Evolutionary conservation across 108 stramenopile genomes (phyloP).

Genomic region (Mediolabrus comicus): DNA sequence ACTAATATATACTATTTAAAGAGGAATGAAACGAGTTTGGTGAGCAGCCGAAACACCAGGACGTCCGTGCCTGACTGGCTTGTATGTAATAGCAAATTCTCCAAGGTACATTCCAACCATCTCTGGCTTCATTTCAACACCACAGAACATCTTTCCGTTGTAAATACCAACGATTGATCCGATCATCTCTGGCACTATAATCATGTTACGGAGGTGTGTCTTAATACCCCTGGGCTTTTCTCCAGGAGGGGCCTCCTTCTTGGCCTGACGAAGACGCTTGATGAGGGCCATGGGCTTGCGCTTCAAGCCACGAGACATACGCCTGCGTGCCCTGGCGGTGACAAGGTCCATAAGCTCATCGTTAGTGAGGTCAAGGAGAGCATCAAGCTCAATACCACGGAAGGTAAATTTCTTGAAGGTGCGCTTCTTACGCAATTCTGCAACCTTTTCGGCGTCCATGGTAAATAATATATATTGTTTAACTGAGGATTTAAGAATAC

Average conservation of each 20-base stretch:
- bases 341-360: conserved; percentile 99
- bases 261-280: conserved; percentile 98
- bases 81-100: conserved; percentile 99
- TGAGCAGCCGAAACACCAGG: conserved; percentile 98
- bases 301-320: conserved; percentile 98
- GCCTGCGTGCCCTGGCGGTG: conserved; percentile 93
- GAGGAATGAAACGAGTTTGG: conserved; percentile 99
- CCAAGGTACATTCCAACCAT: conserved; percentile 99
- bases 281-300: conserved; percentile 99
- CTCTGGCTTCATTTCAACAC: conserved; percentile 99
- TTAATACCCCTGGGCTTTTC: conserved; percentile 99
- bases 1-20: conserved; percentile 61
- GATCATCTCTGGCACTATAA: conserved; percentile 99
- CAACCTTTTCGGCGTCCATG: conserved; percentile 96
- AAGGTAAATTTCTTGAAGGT: conserved; percentile 99
- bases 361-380: conserved; percentile 96
- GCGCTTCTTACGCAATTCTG: conserved; percentile 99
- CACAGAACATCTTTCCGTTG: conserved; percentile 99
- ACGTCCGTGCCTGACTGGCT: conserved; percentile 96
- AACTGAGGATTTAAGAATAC: background rate
- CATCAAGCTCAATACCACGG: conserved; percentile 98
- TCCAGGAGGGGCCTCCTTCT: conserved; percentile 95
- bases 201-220: conserved; percentile 99
- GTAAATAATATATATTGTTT: conserved; percentile 15
- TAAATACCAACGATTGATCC: conserved; percentile 98